Evolutionary conservation across 768 basidiomycete species (phyloP).

Genomic region (Hericium alpestre): DNA sequence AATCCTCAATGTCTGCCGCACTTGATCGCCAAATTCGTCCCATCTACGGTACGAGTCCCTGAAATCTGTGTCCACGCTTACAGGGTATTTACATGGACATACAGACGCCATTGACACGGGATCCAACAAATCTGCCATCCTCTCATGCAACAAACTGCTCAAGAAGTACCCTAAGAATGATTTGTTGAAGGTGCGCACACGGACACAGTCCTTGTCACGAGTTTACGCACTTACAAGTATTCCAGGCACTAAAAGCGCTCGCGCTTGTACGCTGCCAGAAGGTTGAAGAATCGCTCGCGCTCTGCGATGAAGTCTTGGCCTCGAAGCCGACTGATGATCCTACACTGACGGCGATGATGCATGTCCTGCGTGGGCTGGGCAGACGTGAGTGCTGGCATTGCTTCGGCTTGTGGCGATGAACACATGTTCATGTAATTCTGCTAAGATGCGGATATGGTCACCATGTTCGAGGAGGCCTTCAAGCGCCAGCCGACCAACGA

Average conservation of each 20-base stretch:
- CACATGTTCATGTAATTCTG: not conserved
- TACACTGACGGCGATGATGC: constrained; percentile 72
- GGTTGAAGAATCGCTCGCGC: constrained; percentile 67
- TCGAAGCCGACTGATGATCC: constrained; percentile 63
- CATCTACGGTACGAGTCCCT: constrained; percentile 55
- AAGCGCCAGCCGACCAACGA: constrained; percentile 74
- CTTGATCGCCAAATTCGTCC: constrained; percentile 77
- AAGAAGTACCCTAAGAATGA: constrained; percentile 75
- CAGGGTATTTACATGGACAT: constrained; percentile 4
- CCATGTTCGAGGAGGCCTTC: constrained; percentile 81
- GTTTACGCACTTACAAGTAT: constrained; percentile 2
- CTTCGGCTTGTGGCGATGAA: not conserved
- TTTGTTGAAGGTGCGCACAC: constrained; percentile 48
- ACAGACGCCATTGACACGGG: constrained; percentile 79
- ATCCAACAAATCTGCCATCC: constrained; percentile 78
- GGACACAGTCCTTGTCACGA: not conserved
- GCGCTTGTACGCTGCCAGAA: constrained; percentile 79
- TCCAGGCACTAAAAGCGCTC: constrained; percentile 72
- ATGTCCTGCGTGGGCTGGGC: constrained; percentile 69
- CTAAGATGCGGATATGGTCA: constrained; percentile 65
- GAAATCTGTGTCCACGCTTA: not conserved
- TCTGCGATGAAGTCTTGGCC: constrained; percentile 75
- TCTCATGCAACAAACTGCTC: constrained; percentile 77
- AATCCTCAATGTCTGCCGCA: constrained; percentile 40
- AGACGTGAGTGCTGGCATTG: constrained; percentile 33